phyloP scores from a whole-genome alignment of 371 early-diverging fungal genomes.

The Mortierella sp. region DNA sequence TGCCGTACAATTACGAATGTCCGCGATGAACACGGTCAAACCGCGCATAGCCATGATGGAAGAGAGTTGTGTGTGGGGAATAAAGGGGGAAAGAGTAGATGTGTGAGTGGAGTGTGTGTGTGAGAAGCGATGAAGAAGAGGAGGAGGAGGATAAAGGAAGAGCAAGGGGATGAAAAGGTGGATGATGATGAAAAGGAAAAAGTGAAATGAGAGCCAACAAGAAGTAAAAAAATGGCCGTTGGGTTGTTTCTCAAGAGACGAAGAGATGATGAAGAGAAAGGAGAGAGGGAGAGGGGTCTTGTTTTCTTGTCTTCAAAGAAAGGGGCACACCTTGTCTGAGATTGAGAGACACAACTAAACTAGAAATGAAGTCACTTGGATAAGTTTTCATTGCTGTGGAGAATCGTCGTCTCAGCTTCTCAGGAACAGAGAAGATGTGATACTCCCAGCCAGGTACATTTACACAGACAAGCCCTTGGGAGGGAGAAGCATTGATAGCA shows the following conservation, averaged over 20 bases:
- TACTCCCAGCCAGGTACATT: too few species aligned
- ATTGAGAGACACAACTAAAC: too few species aligned
- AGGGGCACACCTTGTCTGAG: too few species aligned
- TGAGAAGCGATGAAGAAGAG: background rate
- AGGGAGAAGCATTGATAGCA: too few species aligned
- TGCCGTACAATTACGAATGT: slow-evolving; percentile 72
- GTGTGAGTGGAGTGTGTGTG: background rate
- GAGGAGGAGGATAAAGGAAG: background rate
- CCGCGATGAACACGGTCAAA: slow-evolving; percentile 90
- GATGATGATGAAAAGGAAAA: background rate
- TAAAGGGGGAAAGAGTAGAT: background rate
- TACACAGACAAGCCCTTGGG: too few species aligned
- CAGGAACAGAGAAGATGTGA: too few species aligned
- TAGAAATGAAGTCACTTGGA: too few species aligned
- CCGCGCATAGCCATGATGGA: slow-evolving; percentile 78
- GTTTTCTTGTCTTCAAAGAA: too few species aligned
- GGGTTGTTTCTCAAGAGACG: background rate
- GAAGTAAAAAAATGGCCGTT: background rate
- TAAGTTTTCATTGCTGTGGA: too few species aligned
- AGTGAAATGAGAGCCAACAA: background rate
- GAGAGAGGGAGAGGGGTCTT: background rate
- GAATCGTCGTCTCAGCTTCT: too few species aligned
- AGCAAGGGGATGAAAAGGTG: background rate
- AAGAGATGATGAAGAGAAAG: background rate
- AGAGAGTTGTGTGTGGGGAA: background rate